These are phyloP conservation scores for Cyphellophora attinorum DNA, from an alignment of 2,329 filamentous ascomycete species.

Conservation along the genomic window DNA sequence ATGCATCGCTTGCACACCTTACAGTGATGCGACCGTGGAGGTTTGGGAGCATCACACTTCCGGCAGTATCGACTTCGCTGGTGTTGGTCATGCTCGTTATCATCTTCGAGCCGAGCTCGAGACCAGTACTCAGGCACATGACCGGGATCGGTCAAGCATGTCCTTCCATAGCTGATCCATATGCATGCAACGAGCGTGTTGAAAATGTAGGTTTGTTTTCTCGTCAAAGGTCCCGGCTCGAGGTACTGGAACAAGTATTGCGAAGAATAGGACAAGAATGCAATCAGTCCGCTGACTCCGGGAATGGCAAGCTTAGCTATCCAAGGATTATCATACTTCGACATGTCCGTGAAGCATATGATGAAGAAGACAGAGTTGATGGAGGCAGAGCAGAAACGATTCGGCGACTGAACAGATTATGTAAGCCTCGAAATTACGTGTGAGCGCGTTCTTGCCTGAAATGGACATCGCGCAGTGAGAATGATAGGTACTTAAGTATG, in stretches of 20 bases:
- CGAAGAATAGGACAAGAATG: constrained; percentile 50
- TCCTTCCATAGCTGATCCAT: constrained; percentile 48
- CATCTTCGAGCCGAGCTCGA: constrained; percentile 12
- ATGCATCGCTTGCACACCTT: constrained; percentile 54
- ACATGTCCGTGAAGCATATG: too few relatives aligned
- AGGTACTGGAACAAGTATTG: constrained; percentile 47
- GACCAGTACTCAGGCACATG: constrained; percentile 37
- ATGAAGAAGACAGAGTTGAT: too few relatives aligned
- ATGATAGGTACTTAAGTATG: too few relatives aligned
- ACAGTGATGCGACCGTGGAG: constrained; percentile 56
- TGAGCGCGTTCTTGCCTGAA: too few relatives aligned
- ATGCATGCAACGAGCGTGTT: constrained; percentile 46
- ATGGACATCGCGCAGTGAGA: too few relatives aligned
- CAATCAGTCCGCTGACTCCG: constrained; percentile 43
- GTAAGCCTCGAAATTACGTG: too few relatives aligned
- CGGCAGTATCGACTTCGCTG: constrained; percentile 46
- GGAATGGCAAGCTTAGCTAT: constrained; percentile 39
- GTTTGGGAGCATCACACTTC: constrained; percentile 52
- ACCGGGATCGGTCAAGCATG: constrained; percentile 52
- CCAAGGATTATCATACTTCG: constrained; percentile 2
- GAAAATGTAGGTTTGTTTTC: constrained; percentile 33
- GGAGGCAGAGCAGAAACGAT: too few relatives aligned
- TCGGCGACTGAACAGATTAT: too few relatives aligned
- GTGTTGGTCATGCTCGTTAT: constrained; percentile 5
- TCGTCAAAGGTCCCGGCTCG: constrained; percentile 43